A percentile compares a stretch with the other conserved stretches of the same genome.
Evolutionary conservation across 805 yeast species (phyloP).

Genomic region (Candida manassasensis): DNA sequence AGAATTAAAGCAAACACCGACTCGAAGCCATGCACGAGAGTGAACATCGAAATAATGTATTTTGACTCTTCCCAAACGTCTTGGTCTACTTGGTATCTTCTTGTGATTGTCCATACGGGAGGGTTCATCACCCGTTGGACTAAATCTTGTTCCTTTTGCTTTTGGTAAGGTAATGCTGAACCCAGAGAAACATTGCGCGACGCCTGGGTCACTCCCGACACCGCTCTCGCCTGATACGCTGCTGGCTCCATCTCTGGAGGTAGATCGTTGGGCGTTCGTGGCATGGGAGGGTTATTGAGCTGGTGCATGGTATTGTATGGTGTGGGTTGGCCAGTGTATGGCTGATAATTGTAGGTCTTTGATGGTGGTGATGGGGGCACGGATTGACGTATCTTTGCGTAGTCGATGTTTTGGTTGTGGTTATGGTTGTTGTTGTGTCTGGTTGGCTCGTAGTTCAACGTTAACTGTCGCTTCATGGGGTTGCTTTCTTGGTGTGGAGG

Average conservation of each 20-base stretch:
- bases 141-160: slow-evolving; percentile 23
- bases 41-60: slow-evolving; percentile 22
- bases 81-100: slow-evolving; percentile 13
- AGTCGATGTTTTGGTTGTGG: background rate
- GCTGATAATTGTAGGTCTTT: slow-evolving; percentile 2
- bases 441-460: background rate
- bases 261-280: slow-evolving; percentile 9
- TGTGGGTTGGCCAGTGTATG: slow-evolving; percentile 2
- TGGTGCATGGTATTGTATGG: slow-evolving; percentile 6
- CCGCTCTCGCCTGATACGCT: slow-evolving; percentile 9
- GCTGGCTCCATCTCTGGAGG: slow-evolving; percentile 22
- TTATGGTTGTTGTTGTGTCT: slow-evolving; percentile 1
- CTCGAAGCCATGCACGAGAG: slow-evolving; percentile 28
- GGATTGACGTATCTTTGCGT: background rate
- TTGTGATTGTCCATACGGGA: slow-evolving; percentile 21
- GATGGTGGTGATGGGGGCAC: slow-evolving; percentile 8
- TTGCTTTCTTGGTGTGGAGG: slow-evolving; percentile 1
- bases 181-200: background rate
- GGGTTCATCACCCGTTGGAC: slow-evolving; percentile 30
- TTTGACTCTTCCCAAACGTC: slow-evolving; percentile 11
- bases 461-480: background rate
- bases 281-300: slow-evolving; percentile 8
- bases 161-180: slow-evolving; percentile 14
- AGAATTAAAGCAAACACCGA: slow-evolving; percentile 23
- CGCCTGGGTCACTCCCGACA: background rate